These are phyloP conservation scores for Talaromyces piceae DNA, from an alignment of 2,329 filamentous ascomycete species.

Conservation along the genomic window DNA sequence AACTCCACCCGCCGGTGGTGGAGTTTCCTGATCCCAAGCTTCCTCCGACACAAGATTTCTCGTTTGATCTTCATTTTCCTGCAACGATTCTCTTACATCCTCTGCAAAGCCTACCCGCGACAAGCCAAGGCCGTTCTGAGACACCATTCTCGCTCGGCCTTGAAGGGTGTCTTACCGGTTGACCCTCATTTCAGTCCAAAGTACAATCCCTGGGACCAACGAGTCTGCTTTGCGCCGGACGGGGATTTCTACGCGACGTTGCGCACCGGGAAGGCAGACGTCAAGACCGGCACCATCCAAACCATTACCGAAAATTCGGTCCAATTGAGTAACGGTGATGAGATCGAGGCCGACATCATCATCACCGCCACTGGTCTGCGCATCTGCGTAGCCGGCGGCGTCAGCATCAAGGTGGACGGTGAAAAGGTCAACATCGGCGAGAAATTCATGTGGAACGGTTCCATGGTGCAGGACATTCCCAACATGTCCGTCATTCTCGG, in stretches of 20 bases:
- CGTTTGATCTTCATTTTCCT: constrained; percentile 45
- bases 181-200: constrained; percentile 58
- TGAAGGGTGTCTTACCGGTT: constrained; percentile 49
- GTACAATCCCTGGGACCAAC: constrained; percentile 66
- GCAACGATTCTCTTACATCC: constrained; percentile 44
- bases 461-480: constrained; percentile 39
- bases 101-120: constrained; percentile 49
- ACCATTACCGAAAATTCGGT: constrained; percentile 45
- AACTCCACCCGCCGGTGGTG: constrained; percentile 29
- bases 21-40: constrained; percentile 31
- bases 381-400: constrained; percentile 32
- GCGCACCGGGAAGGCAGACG: constrained; percentile 42
- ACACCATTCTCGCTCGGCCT: constrained; percentile 36
- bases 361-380: constrained; percentile 40
- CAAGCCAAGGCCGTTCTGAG: constrained; percentile 44
- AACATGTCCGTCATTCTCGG: constrained; percentile 37
- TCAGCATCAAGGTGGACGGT: constrained; percentile 31
- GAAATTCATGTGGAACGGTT: constrained; percentile 38
- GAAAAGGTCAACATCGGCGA: constrained; percentile 23
- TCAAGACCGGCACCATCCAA: constrained; percentile 51
- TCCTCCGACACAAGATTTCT: constrained; percentile 22
- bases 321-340: constrained; percentile 38
- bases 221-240: constrained; percentile 62
- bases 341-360: constrained; percentile 36
- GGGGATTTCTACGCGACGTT: constrained; percentile 53